These are phyloP conservation scores for Metarhizium robertsii DNA, from an alignment of 2,329 filamentous ascomycete species.

Conservation along the genomic window DNA sequence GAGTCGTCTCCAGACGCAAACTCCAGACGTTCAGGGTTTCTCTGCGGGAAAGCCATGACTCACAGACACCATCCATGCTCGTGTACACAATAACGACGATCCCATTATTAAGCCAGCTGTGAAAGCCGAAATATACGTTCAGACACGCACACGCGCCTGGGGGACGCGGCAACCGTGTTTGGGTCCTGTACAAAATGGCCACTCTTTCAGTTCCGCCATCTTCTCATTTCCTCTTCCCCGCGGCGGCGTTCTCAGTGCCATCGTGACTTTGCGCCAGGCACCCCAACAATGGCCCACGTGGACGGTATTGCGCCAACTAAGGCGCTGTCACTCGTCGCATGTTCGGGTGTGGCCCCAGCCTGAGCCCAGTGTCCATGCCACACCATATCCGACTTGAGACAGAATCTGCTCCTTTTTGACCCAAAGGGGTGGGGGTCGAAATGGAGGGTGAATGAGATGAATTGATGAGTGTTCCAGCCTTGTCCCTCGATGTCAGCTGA, in stretches of 20 bases:
- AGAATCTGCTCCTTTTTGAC: not conserved
- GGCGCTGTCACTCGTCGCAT: not conserved
- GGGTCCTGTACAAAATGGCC: too few relatives aligned
- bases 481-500: too few relatives aligned
- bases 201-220: not conserved
- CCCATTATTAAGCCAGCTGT: not conserved
- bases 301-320: not conserved
- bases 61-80: too few relatives aligned
- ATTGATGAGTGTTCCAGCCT: too few relatives aligned
- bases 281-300: not conserved
- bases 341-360: not conserved
- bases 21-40: too few relatives aligned
- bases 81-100: too few relatives aligned
- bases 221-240: not conserved
- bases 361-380: not conserved
- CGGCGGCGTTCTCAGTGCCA: not conserved
- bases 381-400: not conserved
- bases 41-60: too few relatives aligned
- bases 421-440: not conserved
- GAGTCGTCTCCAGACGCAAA: not conserved
- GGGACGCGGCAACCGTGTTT: too few relatives aligned
- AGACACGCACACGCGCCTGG: too few relatives aligned
- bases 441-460: too few relatives aligned
- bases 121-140: too few relatives aligned
- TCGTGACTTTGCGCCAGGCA: not conserved